Conservation (phyloP, 495 filamentous ascomycete genomes). For the Coniosporium apollinis region DNA sequence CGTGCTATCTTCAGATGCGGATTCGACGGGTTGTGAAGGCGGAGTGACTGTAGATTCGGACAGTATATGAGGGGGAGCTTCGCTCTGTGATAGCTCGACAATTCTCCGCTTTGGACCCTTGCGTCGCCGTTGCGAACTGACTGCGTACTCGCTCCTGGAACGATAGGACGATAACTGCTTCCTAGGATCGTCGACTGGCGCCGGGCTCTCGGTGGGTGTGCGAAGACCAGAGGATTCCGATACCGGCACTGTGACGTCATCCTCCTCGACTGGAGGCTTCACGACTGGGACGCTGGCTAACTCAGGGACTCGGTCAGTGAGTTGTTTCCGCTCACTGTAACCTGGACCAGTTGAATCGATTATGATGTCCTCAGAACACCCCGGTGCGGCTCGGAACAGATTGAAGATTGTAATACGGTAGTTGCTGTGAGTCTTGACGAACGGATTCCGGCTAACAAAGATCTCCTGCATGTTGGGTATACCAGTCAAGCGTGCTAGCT, state of each 20-base stretch:
- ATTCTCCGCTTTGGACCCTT: slow-evolving; percentile 54
- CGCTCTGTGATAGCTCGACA: slow-evolving; percentile 59
- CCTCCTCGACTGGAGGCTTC: slow-evolving; percentile 40
- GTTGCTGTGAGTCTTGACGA: slow-evolving; percentile 67
- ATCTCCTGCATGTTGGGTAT: slow-evolving; percentile 85
- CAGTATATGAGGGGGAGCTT: no score
- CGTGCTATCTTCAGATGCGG: neutral
- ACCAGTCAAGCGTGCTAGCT: slow-evolving; percentile 75
- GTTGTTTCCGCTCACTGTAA: slow-evolving; percentile 64
- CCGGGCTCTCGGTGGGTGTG: no score
- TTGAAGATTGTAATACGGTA: slow-evolving; percentile 91
- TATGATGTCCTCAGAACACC: slow-evolving; percentile 75
- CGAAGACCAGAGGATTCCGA: no score
- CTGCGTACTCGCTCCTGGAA: slow-evolving; percentile 15
- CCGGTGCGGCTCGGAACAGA: slow-evolving; percentile 81
- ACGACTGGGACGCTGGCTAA: slow-evolving; percentile 59
- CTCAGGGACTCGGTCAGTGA: slow-evolving; percentile 68
- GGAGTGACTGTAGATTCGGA: no score
- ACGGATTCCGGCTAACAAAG: slow-evolving; percentile 80
- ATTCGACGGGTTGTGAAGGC: neutral
- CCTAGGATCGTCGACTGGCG: no score
- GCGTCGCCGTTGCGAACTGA: slow-evolving; percentile 15
- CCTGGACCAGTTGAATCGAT: slow-evolving; percentile 71
- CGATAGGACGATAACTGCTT: slow-evolving; percentile 9
- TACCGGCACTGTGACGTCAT: slow-evolving; percentile 6